Conservation (phyloP, 2,329 filamentous ascomycete species). For the Ilyonectria mors-panacis region DNA sequence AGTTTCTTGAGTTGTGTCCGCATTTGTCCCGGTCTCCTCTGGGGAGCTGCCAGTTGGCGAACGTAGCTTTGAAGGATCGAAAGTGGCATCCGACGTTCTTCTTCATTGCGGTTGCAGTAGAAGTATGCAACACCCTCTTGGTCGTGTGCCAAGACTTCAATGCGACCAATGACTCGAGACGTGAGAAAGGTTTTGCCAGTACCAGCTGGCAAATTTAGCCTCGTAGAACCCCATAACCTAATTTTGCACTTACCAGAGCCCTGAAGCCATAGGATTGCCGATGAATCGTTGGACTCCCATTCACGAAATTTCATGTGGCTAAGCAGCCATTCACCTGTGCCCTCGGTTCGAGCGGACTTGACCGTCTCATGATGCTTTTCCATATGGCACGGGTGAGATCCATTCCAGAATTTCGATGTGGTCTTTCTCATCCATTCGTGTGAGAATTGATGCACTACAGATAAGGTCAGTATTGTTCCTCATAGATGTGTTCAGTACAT, state of each 20-base stretch:
- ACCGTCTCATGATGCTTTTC: neutral
- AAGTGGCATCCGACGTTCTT: neutral
- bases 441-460: neutral
- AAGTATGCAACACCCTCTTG: constrained; percentile 12
- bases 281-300: neutral
- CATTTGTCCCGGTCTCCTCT: neutral
- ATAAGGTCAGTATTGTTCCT: neutral
- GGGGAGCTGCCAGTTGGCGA: neutral
- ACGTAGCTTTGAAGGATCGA: constrained; percentile 8
- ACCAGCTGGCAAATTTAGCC: constrained; percentile 2
- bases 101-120: constrained; percentile 11
- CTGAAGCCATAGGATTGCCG: neutral
- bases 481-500: neutral
- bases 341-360: neutral
- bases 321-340: neutral
- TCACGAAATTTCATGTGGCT: neutral
- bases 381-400: neutral
- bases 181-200: constrained; percentile 9
- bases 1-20: neutral
- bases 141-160: neutral
- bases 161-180: constrained; percentile 3
- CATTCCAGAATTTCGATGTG: neutral
- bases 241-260: neutral
- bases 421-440: neutral
- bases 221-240: neutral